Evolutionary conservation across 1,139 yeast genomes (phyloP).

Genomic region (Geotrichum reessii): DNA sequence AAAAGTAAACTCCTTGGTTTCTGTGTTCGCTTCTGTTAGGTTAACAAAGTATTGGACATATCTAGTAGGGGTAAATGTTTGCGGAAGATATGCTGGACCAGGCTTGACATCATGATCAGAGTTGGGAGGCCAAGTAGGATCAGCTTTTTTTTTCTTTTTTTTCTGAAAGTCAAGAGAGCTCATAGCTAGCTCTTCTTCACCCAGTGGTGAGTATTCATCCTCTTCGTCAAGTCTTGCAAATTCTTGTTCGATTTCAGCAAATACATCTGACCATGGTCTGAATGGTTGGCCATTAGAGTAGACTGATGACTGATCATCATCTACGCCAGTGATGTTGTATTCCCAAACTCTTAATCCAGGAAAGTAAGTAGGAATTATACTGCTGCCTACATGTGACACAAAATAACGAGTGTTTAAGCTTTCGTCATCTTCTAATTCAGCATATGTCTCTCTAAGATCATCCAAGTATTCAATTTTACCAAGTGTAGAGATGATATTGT

Average conservation of each 20-base stretch:
- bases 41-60: constrained; percentile 71
- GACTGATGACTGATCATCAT: constrained; percentile 19
- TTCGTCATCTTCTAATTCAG: constrained; percentile 4
- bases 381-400: constrained; percentile 62
- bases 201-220: constrained; percentile 25
- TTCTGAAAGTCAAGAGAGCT: constrained; percentile 26
- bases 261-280: constrained; percentile 50
- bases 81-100: constrained; percentile 74
- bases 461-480: constrained; percentile 21
- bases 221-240: constrained; percentile 28
- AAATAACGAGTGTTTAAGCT: constrained; percentile 52
- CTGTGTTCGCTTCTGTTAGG: constrained; percentile 46
- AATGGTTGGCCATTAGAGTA: constrained; percentile 22
- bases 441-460: constrained; percentile 16
- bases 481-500: not conserved
- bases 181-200: not conserved
- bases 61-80: constrained; percentile 62
- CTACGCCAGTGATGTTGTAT: constrained; percentile 59
- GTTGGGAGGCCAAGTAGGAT: constrained; percentile 60
- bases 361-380: constrained; percentile 80
- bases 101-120: constrained; percentile 43
- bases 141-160: constrained; percentile 33
- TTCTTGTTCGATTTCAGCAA: constrained; percentile 41
- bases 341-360: constrained; percentile 84
- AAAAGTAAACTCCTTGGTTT: constrained; percentile 47